These are phyloP conservation scores for Cymbopogon citratus DNA, from an alignment of 176 grass and related monocot species.

Conservation along the genomic window DNA sequence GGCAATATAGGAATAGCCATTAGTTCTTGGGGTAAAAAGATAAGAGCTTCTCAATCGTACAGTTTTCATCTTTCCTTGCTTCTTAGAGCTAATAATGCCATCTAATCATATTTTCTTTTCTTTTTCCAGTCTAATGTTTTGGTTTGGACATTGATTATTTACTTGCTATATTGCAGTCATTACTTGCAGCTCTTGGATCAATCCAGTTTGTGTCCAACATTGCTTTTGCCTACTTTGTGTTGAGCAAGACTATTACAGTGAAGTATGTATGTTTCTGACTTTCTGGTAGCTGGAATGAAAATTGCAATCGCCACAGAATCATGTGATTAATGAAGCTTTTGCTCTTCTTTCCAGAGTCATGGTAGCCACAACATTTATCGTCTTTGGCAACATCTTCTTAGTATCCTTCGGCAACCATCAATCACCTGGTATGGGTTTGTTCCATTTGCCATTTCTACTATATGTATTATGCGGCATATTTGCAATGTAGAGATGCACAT, in stretches of 20 bases:
- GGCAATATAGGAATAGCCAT: neutral
- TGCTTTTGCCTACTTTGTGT: conserved; percentile 93
- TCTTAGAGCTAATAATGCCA: neutral
- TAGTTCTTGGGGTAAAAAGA: neutral
- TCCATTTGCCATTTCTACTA: conserved; percentile 13
- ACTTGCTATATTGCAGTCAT: conserved; percentile 69
- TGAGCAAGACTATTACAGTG: conserved; percentile 82
- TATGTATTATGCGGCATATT: conserved; percentile 23
- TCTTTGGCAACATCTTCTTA: conserved; percentile 90
- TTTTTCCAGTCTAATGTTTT: neutral
- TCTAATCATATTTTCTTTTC: neutral
- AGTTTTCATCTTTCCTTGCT: neutral
- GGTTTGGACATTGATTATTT: conserved; percentile 20
- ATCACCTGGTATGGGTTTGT: conserved; percentile 76
- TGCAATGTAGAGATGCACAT: neutral
- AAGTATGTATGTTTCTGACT: conserved; percentile 66
- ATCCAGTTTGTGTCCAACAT: conserved; percentile 98
- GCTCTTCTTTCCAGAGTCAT: conserved; percentile 70
- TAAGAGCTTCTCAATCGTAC: neutral
- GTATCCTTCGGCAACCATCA: conserved; percentile 98
- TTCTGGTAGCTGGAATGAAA: conserved; percentile 21
- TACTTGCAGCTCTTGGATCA: conserved; percentile 97
- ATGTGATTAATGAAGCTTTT: conserved; percentile 28
- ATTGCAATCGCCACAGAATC: neutral
- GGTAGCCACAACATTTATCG: conserved; percentile 90